phyloP scores from a whole-genome alignment of 2,329 filamentous ascomycete genomes.

The Calonectria pauciramosa region DNA sequence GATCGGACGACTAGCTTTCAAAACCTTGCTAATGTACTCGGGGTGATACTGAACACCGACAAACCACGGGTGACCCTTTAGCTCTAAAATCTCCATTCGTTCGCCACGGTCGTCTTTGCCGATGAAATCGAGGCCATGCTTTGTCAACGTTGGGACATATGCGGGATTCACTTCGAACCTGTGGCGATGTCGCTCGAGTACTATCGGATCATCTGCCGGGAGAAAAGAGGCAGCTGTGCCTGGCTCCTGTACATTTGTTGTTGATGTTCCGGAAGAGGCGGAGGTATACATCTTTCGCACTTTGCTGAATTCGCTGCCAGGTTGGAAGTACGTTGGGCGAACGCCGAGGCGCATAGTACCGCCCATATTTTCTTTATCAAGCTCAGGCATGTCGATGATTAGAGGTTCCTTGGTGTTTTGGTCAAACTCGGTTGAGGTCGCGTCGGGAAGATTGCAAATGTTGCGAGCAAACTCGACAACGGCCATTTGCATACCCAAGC shows the following conservation, averaged over 20 bases:
- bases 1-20: slow-evolving; percentile 80
- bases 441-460: slow-evolving; percentile 73
- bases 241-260: background rate
- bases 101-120: slow-evolving; percentile 84
- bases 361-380: slow-evolving; percentile 64
- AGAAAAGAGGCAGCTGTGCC: background rate
- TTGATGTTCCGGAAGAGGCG: slow-evolving; percentile 37
- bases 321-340: slow-evolving; percentile 81
- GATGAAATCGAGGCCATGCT: slow-evolving; percentile 80
- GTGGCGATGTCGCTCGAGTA: slow-evolving; percentile 84
- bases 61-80: slow-evolving; percentile 87
- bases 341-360: slow-evolving; percentile 90
- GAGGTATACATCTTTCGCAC: slow-evolving; percentile 81
- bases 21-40: slow-evolving; percentile 83
- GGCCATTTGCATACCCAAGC: slow-evolving; percentile 92
- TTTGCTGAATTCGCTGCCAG: slow-evolving; percentile 81
- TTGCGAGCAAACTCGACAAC: slow-evolving; percentile 90
- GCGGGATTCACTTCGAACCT: slow-evolving; percentile 92
- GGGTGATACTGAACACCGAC: slow-evolving; percentile 74
- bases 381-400: slow-evolving; percentile 87
- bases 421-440: slow-evolving; percentile 69
- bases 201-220: slow-evolving; percentile 57
- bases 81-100: slow-evolving; percentile 86
- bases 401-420: slow-evolving; percentile 73
- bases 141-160: slow-evolving; percentile 76